Evolutionary conservation across 306 rosid genomes (phyloP).

Genomic region (Lotus japonicus): DNA sequence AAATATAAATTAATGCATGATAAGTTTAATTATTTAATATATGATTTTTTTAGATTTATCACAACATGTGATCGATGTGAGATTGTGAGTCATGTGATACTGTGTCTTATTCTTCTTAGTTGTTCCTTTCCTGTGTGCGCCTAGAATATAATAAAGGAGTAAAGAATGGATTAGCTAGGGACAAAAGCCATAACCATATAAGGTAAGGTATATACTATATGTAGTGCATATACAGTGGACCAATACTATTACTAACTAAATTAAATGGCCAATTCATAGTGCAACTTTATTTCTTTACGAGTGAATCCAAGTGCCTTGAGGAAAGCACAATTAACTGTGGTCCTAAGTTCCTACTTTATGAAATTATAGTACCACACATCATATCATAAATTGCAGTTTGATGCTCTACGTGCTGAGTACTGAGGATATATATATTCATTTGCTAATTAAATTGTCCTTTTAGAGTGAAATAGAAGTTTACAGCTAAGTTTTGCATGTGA

Average conservation of each 20-base stretch:
- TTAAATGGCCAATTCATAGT: conserved; percentile 17
- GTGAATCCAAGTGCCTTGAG: conserved; percentile 24
- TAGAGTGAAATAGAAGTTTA: conserved; percentile 22
- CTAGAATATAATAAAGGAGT: not conserved
- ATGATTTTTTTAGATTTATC: not conserved
- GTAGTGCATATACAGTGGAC: conserved; percentile 8
- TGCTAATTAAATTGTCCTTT: not conserved
- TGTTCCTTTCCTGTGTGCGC: not conserved
- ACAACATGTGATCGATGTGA: not conserved
- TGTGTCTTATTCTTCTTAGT: not conserved
- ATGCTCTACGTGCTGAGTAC: too few species aligned
- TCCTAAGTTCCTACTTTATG: conserved; percentile 7
- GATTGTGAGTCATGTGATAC: too few species aligned
- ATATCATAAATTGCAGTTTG: conserved; percentile 16
- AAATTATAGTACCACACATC: not conserved
- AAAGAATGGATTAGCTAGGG: not conserved
- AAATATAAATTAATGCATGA: too few species aligned
- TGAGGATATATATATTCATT: not conserved
- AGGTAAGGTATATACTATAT: not conserved
- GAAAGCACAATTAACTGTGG: conserved; percentile 25
- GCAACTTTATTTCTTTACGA: conserved; percentile 17
- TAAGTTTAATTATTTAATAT: too few species aligned
- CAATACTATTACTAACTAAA: too few species aligned
- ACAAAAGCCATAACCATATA: not conserved
- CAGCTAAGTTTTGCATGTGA: conserved; percentile 26